phyloP scores from a whole-genome alignment of 768 basidiomycete species.

The Pleurotus pulmonarius region DNA sequence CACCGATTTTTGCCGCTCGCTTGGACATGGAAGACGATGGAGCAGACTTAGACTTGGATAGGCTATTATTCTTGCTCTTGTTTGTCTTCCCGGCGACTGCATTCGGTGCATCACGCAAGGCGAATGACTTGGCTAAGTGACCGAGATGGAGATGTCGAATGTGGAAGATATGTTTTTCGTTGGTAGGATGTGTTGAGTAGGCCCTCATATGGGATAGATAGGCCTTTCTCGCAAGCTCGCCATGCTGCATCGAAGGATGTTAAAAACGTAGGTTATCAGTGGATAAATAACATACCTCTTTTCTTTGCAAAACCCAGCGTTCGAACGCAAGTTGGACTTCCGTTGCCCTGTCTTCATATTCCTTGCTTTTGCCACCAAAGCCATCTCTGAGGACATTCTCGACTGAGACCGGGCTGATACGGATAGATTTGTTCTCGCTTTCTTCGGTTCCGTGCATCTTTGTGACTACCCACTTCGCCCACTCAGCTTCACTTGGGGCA shows the following conservation, averaged over 20 bases:
- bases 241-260: conserved; percentile 48
- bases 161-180: conserved; percentile 97
- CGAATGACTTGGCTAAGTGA: conserved; percentile 90
- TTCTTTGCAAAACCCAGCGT: conserved; percentile 78
- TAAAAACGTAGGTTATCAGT: background rate
- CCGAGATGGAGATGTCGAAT: conserved; percentile 92
- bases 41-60: conserved; percentile 13
- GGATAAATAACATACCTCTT: conserved; percentile 50
- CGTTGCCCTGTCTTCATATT: conserved; percentile 88
- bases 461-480: conserved; percentile 87
- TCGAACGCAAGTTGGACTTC: conserved; percentile 95
- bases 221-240: conserved; percentile 73
- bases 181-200: conserved; percentile 93
- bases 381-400: conserved; percentile 75
- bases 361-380: conserved; percentile 78
- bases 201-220: conserved; percentile 93
- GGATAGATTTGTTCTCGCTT: conserved; percentile 33
- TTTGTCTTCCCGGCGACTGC: conserved; percentile 30
- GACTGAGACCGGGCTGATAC: conserved; percentile 57
- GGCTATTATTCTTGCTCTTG: conserved; percentile 14
- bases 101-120: conserved; percentile 80
- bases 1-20: conserved; percentile 11
- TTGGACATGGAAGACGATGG: conserved; percentile 12
- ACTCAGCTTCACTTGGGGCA: conserved; percentile 78
- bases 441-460: conserved; percentile 62